Base-by-base conservation (phyloP, 1,284 basidiomycete species). In the Leccinum ponderosum region DNA sequence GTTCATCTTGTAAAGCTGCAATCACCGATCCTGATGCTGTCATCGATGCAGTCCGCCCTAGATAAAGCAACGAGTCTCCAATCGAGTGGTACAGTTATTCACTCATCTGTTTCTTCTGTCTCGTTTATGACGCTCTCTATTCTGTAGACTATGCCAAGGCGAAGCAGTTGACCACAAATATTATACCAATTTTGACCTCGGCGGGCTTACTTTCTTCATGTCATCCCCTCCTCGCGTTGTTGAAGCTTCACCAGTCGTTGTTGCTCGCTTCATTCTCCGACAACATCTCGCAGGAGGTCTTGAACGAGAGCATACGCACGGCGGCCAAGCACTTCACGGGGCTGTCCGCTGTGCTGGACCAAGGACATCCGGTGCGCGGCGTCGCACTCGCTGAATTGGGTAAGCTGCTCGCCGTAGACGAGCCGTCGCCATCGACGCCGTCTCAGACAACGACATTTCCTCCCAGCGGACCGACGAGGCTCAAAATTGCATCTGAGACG, bases 311-410 rank as follows among this genome's bases (percentile, higher is more conserved):
- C 0, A 82, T 91, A 59, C 78, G 82, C n/a, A 80, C 80, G 4
- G 82, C 88, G 0, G 81, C 81, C 8, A 81, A 80, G 54, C 80
- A 85, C 4, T 80, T 80, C n/a, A 78, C 81, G 1, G 94, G 88
- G 0, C 75, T 89, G 15, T 74, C 75, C 14, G 72, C 71, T 2
- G 71, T 93, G 4, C 83, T 93, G 25, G 73, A 80, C 0, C 73
- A 79, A 14, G 91, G 91, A 3, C 95, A 97, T 73, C 95, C 95
- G 0, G 83, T 90, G 0, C 82, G 91, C 4, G 93, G 85, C 0
- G 76, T 97, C 39, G 86, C 90, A 4, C 77, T 91, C 6, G 87
- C 90, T 2, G 93, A 95, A 70, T 78, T 94, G 15, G 94, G 91
- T 0, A 95, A 94, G 73, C 76, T 95, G 3, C 79, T 95, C 6